A percentile compares a stretch with the other conserved stretches of the same genome.
Conservation (phyloP, 2,329 filamentous ascomycete genomes). For the Aspergillus nomiae region DNA sequence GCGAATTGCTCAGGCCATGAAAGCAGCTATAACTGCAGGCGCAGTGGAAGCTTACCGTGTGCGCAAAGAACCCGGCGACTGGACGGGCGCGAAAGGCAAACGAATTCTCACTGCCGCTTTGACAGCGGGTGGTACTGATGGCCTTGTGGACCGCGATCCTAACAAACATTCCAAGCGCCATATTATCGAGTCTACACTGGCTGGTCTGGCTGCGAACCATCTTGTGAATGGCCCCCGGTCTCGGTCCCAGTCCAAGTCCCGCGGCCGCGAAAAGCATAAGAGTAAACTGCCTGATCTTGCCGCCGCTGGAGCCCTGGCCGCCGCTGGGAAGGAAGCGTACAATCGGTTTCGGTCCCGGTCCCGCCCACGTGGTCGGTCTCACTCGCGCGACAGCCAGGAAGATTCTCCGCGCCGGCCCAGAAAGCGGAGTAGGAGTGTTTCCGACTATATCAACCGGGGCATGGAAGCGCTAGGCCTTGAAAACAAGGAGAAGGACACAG, state of each 20-base stretch:
- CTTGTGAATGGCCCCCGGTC: constrained; percentile 80
- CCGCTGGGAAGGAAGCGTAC: constrained; percentile 50
- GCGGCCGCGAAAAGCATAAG: constrained; percentile 45
- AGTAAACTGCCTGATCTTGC: constrained; percentile 47
- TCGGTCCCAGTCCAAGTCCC: constrained; percentile 67
- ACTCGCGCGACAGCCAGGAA: constrained; percentile 55
- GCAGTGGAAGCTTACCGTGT: constrained; percentile 90
- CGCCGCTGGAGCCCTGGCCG: constrained; percentile 47
- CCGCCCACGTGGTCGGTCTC: constrained; percentile 44
- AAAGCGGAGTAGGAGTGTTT: constrained; percentile 49
- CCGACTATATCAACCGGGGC: constrained; percentile 47
- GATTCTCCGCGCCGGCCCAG: constrained; percentile 53
- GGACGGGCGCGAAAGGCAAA: constrained; percentile 89
- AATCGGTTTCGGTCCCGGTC: constrained; percentile 47
- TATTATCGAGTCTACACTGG: constrained; percentile 82
- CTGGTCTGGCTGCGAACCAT: constrained; percentile 82
- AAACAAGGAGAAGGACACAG: constrained; percentile 32
- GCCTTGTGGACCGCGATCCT: constrained; percentile 67
- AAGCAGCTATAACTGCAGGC: constrained; percentile 85
- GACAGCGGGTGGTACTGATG: constrained; percentile 83
- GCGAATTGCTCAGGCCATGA: constrained; percentile 82
- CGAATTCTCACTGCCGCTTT: constrained; percentile 84
- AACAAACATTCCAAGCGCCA: constrained; percentile 77
- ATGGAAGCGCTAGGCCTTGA: constrained; percentile 48
- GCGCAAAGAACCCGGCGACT: constrained; percentile 83